Conservation (phyloP, 441 rosid species). For the Syzygium syzygioides region DNA sequence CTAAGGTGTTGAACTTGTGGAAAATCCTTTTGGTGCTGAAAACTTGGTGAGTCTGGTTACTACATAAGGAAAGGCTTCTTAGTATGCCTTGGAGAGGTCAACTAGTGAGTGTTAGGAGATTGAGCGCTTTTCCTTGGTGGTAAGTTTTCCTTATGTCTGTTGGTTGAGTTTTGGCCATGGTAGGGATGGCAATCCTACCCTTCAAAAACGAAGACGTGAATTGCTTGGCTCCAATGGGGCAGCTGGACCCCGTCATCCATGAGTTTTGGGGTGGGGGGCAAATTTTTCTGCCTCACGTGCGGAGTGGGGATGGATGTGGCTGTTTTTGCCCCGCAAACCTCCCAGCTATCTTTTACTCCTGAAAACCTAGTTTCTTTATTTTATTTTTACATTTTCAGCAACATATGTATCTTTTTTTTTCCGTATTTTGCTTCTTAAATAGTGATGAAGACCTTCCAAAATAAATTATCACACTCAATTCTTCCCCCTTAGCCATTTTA, state of each 20-base stretch:
- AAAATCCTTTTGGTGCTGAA: not conserved
- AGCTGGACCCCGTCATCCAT: not conserved
- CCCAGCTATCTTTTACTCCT: not conserved
- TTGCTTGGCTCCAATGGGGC: not conserved
- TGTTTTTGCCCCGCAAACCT: not conserved
- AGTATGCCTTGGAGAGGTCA: not conserved
- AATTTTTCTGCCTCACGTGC: not conserved
- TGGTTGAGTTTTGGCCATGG: not conserved
- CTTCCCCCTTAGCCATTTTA: not conserved
- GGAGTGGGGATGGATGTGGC: not conserved
- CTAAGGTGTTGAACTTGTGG: not conserved
- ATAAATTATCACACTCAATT: not conserved
- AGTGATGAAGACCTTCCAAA: not conserved
- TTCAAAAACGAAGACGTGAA: not conserved
- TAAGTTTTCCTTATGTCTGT: not conserved
- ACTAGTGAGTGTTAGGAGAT: not conserved
- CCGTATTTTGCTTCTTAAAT: not conserved
- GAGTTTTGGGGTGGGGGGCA: not conserved
- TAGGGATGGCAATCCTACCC: not conserved
- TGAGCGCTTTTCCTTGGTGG: not conserved
- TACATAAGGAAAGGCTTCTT: not conserved
- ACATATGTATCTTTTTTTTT: not conserved
- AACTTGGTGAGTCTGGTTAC: not conserved
- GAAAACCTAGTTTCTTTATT: not conserved
- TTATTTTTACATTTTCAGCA: not conserved